Percentiles rank a stretch among this genome's conserved stretches.
These are phyloP conservation scores for Penicillium turbatum DNA, from an alignment of 495 filamentous ascomycete species.

Conservation along the genomic window DNA sequence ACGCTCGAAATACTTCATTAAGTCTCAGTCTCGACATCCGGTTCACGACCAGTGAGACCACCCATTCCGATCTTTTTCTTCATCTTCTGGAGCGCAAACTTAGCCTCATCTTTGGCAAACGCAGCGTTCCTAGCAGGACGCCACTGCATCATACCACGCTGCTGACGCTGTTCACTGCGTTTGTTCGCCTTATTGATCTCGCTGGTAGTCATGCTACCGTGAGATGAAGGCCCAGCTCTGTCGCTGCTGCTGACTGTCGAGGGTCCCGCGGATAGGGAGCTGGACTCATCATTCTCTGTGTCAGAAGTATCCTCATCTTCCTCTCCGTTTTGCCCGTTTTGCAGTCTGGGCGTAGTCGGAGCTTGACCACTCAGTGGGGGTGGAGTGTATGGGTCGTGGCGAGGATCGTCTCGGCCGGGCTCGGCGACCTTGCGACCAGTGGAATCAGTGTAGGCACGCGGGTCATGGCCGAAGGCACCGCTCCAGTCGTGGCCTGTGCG, in stretches of 20 bases:
- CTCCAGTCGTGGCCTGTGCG: constrained; percentile 83
- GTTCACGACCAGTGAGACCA: constrained; percentile 46
- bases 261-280: constrained; percentile 11
- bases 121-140: constrained; percentile 49
- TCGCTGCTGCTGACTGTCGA: constrained; percentile 17
- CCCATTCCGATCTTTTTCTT: constrained; percentile 44
- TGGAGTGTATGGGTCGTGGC: constrained; percentile 54
- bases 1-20: constrained; percentile 11
- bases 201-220: constrained; percentile 12
- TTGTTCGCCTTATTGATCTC: constrained; percentile 35
- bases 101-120: constrained; percentile 51
- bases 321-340: neutral
- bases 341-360: neutral
- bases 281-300: constrained; percentile 9
- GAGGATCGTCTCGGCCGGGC: constrained; percentile 51
- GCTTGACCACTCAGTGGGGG: constrained; percentile 39
- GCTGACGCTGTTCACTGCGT: constrained; percentile 48
- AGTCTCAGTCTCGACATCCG: constrained; percentile 52
- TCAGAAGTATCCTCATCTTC: constrained; percentile 10
- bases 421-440: constrained; percentile 50
- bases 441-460: constrained; percentile 50
- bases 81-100: constrained; percentile 44
- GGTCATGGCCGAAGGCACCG: constrained; percentile 74
- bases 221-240: constrained; percentile 12
- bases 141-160: constrained; percentile 54